Evolutionary conservation across 2,329 filamentous ascomycete species (phyloP).

Genomic region (Penicillium sclerotiorum): DNA sequence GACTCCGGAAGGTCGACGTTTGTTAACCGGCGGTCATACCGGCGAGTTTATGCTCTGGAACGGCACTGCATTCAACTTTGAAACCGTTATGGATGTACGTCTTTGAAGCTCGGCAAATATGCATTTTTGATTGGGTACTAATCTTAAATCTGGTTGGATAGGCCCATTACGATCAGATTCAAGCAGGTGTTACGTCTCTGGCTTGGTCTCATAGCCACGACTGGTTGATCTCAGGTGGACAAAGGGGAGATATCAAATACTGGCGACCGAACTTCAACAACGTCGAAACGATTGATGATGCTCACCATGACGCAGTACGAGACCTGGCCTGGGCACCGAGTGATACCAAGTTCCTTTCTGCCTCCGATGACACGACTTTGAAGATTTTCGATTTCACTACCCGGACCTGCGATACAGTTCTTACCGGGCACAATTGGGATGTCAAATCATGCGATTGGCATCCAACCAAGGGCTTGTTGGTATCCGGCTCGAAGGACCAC

Average conservation of each 20-base stretch:
- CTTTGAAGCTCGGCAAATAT: background rate
- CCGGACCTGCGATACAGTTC: constrained; percentile 76
- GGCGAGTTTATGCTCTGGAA: constrained; percentile 99
- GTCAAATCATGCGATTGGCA: constrained; percentile 98
- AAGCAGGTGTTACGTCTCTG: constrained; percentile 48
- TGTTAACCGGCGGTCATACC: constrained; percentile 92
- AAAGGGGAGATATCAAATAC: constrained; percentile 95
- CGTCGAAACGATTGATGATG: constrained; percentile 83
- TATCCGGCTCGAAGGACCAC: constrained; percentile 97
- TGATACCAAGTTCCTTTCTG: constrained; percentile 94
- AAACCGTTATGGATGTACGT: constrained; percentile 88
- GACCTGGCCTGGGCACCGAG: constrained; percentile 92
- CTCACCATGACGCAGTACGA: constrained; percentile 84
- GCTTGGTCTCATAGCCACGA: constrained; percentile 92
- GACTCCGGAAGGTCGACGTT: constrained; percentile 90
- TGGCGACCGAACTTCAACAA: constrained; percentile 99
- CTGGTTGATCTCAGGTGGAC: constrained; percentile 94
- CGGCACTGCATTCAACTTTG: constrained; percentile 97
- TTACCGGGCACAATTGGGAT: constrained; percentile 97
- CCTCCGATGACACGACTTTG: constrained; percentile 87
- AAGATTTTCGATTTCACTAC: constrained; percentile 97
- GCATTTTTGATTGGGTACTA: constrained; percentile 3
- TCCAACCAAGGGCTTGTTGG: constrained; percentile 87
- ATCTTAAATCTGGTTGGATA: constrained; percentile 20
- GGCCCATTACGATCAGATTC: constrained; percentile 71